phyloP scores from a whole-genome alignment of 768 basidiomycete species.

The Inosperma sp. region DNA sequence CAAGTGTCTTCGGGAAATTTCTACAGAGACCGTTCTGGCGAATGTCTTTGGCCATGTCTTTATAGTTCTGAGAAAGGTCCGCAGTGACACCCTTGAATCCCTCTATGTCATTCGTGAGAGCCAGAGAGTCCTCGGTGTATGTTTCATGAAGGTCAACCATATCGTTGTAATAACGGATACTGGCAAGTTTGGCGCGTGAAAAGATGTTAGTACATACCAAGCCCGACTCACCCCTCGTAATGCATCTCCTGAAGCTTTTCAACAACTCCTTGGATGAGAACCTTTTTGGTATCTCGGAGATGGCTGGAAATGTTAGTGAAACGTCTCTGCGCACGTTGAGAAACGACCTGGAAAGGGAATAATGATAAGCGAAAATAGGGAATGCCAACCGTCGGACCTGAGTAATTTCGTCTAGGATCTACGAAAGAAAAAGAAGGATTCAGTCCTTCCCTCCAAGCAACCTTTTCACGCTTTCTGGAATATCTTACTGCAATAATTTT shows the following conservation, averaged over 20 bases:
- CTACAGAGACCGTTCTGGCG: slow-evolving; percentile 46
- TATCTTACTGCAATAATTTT: slow-evolving; percentile 8
- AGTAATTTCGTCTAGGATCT: slow-evolving; percentile 11
- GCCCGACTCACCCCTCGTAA: slow-evolving; percentile 34
- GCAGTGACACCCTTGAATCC: slow-evolving; percentile 39
- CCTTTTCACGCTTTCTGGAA: background rate
- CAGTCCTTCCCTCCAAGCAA: background rate
- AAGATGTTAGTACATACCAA: background rate
- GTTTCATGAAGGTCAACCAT: slow-evolving; percentile 53
- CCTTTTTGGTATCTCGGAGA: background rate
- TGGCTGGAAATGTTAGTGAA: slow-evolving; percentile 1
- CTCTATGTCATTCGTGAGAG: slow-evolving; percentile 38
- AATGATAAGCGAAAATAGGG: background rate
- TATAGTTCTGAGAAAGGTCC: slow-evolving; percentile 32
- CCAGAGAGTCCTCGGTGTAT: slow-evolving; percentile 42
- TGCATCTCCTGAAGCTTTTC: slow-evolving; percentile 38
- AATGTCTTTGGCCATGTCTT: slow-evolving; percentile 41
- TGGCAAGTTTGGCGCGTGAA: slow-evolving; percentile 26
- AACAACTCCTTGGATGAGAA: background rate
- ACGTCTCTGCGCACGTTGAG: background rate
- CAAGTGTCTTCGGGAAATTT: slow-evolving; percentile 45
- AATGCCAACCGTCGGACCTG: background rate
- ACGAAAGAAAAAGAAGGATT: background rate
- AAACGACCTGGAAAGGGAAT: background rate
- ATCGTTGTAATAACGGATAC: slow-evolving; percentile 47